Evolutionary conservation across 176 grass and related monocot genomes (phyloP).

Genomic region (Oryza longistaminata): DNA sequence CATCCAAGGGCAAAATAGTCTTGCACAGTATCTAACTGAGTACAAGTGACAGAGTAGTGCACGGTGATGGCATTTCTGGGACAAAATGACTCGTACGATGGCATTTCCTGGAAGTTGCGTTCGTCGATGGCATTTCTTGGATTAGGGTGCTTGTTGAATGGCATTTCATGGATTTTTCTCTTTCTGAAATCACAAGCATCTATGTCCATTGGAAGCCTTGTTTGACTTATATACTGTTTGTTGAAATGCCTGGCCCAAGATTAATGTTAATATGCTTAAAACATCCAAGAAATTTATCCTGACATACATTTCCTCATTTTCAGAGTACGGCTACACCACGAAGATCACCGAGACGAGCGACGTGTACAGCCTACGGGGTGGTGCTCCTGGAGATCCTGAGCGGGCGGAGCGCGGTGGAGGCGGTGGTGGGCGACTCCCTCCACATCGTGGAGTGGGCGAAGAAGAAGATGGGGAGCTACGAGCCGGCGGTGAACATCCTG

Average conservation of each 20-base stretch:
- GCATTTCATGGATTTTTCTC: too few relatives aligned
- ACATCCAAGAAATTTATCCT: neutral
- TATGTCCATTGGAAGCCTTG: neutral
- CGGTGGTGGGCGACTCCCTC: constrained; percentile 50
- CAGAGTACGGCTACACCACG: constrained; percentile 84
- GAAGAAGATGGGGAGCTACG: constrained; percentile 95
- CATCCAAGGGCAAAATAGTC: too few relatives aligned
- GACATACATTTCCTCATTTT: constrained; percentile 21
- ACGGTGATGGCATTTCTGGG: too few relatives aligned
- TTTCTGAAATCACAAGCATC: constrained; percentile 36
- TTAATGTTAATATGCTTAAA: neutral
- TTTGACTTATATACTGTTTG: neutral
- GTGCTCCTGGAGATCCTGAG: constrained; percentile 91
- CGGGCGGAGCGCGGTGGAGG: constrained; percentile 73
- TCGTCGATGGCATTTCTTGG: too few relatives aligned
- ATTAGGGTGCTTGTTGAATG: too few relatives aligned
- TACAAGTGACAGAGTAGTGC: too few relatives aligned
- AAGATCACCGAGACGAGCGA: constrained; percentile 98
- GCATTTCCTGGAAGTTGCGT: too few relatives aligned
- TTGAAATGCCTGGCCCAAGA: neutral
- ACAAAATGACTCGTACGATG: too few relatives aligned
- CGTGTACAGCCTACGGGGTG: constrained; percentile 90
- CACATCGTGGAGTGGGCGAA: constrained; percentile 98
- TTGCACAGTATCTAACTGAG: too few relatives aligned
- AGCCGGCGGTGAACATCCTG: constrained; percentile 69